Conservation (phyloP, 495 filamentous ascomycete genomes). For the Aspergillus panamensis region DNA sequence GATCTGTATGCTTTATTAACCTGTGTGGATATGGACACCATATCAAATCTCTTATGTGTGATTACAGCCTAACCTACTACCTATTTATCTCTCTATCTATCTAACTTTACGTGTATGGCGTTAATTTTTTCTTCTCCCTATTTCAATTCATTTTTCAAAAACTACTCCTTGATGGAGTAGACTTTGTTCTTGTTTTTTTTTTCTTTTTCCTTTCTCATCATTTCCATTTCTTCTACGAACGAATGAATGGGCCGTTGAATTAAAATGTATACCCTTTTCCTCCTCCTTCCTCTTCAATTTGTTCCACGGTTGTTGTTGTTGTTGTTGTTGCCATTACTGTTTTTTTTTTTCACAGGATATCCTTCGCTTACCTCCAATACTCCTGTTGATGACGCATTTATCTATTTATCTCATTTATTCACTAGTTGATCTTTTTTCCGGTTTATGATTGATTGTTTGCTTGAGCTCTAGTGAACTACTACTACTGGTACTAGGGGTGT, state of each 20-base stretch:
- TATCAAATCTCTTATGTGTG: background rate
- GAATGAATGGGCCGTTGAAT: slow-evolving; percentile 8
- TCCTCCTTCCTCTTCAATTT: slow-evolving; percentile 2
- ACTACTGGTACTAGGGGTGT: no score
- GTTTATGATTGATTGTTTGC: no score
- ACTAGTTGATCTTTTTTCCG: background rate
- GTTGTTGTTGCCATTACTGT: no score
- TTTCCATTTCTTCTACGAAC: slow-evolving; percentile 2
- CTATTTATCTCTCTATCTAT: background rate
- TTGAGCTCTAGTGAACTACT: no score
- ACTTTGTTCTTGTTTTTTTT: slow-evolving; percentile 9
- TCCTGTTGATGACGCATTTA: no score
- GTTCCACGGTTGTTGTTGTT: background rate
- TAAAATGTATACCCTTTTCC: slow-evolving; percentile 38
- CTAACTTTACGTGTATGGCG: background rate
- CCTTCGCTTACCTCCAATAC: no score
- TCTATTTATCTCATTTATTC: background rate
- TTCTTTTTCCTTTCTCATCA: slow-evolving; percentile 2
- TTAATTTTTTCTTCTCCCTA: background rate
- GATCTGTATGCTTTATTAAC: background rate
- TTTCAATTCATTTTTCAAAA: slow-evolving; percentile 4
- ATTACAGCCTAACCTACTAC: background rate
- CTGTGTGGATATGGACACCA: background rate
- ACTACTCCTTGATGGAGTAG: slow-evolving; percentile 8
- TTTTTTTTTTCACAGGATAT: background rate